Conservation (phyloP, 495 filamentous ascomycete genomes). For the Neurospora sp. region DNA sequence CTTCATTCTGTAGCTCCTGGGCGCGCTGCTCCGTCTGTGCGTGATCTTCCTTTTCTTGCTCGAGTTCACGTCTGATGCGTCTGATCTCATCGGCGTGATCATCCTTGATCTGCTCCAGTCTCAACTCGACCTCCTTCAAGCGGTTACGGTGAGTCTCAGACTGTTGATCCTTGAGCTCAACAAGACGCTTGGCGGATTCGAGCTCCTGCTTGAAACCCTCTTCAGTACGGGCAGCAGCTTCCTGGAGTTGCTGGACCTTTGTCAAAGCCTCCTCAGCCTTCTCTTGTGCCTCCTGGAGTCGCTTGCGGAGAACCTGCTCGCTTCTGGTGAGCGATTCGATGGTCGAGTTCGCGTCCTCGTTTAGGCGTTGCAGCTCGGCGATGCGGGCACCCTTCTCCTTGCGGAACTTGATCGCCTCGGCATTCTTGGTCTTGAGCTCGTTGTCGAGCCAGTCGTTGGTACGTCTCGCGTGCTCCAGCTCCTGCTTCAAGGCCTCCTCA, state of each 20-base stretch:
- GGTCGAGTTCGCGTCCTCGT: conserved; percentile 69
- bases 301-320: conserved; percentile 67
- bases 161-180: conserved; percentile 74
- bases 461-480: conserved; percentile 72
- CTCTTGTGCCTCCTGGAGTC: conserved; percentile 71
- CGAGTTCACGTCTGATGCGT: conserved; percentile 64
- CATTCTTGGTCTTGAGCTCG: conserved; percentile 79
- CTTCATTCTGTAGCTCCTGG: conserved; percentile 61
- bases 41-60: conserved; percentile 67
- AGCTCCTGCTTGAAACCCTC: conserved; percentile 77
- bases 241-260: conserved; percentile 74
- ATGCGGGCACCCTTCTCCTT: conserved; percentile 89
- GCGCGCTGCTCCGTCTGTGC: conserved; percentile 58
- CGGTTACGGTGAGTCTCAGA: conserved; percentile 70
- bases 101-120: conserved; percentile 68
- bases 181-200: conserved; percentile 66
- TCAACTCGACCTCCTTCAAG: conserved; percentile 68
- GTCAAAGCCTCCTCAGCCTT: conserved; percentile 76
- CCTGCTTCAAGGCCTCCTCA: conserved; percentile 79
- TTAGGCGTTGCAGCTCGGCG: conserved; percentile 73
- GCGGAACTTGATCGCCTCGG: conserved; percentile 78
- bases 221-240: conserved; percentile 64
- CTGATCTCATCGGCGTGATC: conserved; percentile 74
- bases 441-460: conserved; percentile 87
- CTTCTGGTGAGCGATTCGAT: conserved; percentile 68